Evolutionary conservation across 1,139 yeast species (phyloP).

Genomic region (Chernovozyma aurita): DNA sequence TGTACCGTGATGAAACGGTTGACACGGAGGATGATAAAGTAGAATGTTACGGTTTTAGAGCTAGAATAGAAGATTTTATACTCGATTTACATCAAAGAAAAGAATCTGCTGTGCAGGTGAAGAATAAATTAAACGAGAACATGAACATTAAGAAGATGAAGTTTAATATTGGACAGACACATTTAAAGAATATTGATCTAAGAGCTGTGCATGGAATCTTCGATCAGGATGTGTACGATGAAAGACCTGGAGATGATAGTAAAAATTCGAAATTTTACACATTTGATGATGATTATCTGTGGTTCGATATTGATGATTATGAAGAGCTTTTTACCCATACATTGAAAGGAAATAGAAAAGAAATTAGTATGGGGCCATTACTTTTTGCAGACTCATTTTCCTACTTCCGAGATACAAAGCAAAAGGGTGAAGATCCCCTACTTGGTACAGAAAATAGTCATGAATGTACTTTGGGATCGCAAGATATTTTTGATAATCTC

Average conservation of each 20-base stretch:
- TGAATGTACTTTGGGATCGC: conserved; percentile 24
- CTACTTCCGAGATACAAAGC: conserved; percentile 33
- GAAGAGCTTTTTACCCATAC: conserved; percentile 36
- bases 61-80: conserved; percentile 34
- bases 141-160: conserved; percentile 39
- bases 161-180: conserved; percentile 41
- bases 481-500: conserved; percentile 27
- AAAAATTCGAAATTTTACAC: conserved; percentile 19
- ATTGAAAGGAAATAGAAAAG: conserved; percentile 18
- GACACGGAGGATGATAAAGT: conserved; percentile 21
- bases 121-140: conserved; percentile 27
- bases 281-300: conserved; percentile 31
- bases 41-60: conserved; percentile 39
- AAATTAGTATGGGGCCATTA: conserved; percentile 29
- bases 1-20: conserved; percentile 27
- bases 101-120: conserved; percentile 30
- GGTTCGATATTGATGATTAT: conserved; percentile 43
- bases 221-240: conserved; percentile 23
- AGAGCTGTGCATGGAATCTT: conserved; percentile 31
- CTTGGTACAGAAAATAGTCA: conserved; percentile 31
- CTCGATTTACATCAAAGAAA: conserved; percentile 47
- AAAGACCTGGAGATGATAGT: conserved; percentile 9
- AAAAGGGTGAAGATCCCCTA: conserved; percentile 8
- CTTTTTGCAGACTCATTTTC: conserved; percentile 35
- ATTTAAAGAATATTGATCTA: conserved; percentile 37